phyloP scores from a whole-genome alignment of 192 early-diverging fungal species.

The Pilaira anomala region DNA sequence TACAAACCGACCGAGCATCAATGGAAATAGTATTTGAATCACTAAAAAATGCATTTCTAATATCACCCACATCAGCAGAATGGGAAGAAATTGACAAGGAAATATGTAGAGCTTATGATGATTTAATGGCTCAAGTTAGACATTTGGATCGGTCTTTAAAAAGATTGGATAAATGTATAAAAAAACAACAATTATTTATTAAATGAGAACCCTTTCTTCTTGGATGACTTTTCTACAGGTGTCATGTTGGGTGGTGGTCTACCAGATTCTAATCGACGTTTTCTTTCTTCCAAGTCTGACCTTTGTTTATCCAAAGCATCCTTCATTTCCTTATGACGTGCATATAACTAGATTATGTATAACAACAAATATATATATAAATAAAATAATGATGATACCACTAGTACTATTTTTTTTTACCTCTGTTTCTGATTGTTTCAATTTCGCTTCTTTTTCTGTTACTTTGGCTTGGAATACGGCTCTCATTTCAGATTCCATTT shows the following conservation, averaged over 20 bases:
- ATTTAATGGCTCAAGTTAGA: constrained; percentile 11
- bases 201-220: constrained; percentile 71
- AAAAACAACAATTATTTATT: constrained; percentile 37
- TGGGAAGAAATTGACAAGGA: constrained; percentile 13
- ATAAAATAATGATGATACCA: not conserved
- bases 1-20: constrained; percentile 1
- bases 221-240: constrained; percentile 69
- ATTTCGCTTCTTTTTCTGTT: constrained; percentile 95
- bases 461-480: constrained; percentile 98
- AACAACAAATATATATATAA: no score
- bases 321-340: constrained; percentile 98
- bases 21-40: constrained; percentile 13
- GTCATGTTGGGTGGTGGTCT: constrained; percentile 72
- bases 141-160: constrained; percentile 11
- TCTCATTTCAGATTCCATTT: constrained; percentile 99
- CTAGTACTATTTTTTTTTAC: constrained; percentile 1
- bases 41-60: constrained; percentile 7
- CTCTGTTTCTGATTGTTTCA: constrained; percentile 96
- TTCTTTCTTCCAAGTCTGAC: constrained; percentile 92
- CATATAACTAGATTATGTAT: constrained; percentile 62
- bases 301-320: constrained; percentile 93
- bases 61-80: constrained; percentile 4
- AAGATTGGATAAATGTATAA: constrained; percentile 6
- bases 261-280: constrained; percentile 74
- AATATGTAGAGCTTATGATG: constrained; percentile 15